Base-by-base conservation (phyloP, 1,284 basidiomycete species). In the Boletus semigastroideus region DNA sequence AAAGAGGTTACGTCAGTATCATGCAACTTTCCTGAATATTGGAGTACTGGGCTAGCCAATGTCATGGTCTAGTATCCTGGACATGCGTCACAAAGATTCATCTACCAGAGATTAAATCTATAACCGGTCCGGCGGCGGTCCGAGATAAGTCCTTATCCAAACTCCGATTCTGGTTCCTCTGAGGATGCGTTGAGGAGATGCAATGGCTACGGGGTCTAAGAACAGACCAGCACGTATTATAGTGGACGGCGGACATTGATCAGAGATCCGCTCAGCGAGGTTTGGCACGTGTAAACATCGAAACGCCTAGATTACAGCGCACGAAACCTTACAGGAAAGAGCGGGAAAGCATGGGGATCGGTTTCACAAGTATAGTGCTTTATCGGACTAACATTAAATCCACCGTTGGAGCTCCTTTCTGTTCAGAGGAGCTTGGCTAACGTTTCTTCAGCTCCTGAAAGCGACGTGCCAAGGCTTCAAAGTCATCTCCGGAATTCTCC, bases 391-490 rank as follows among this genome's bases (percentile, higher is more conserved):
- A 25, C 25, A 25, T 11, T 41, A 22, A 42, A 50, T 37, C 31
- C 17, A 42, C 28, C 42, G 8, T 25, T 1, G 25, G 25, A 5
- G 38, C 34, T 41, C 17, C 17, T 39, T 41, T 46, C 40, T 40
- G 31, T 42, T 33, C 33, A 7, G 19, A 36, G 3, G 38, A 16
- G 14, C n/a, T 45, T 46, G 33, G 25, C 56, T 74, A 91, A 42
- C 80, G 80, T 71, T 87, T 90, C 75, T 92, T 93, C 61, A 93
- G 70, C 27, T 82, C 87, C 53, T 86, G 87, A 62, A 93, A 92
- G 51, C 90, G 81, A 67, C 80, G 83, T 44, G 82, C 72, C 47
- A 93, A 72, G 12, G 79, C 74, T 39, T 85, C 83, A 61, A 92
- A 90, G 54, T 89, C 87, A 59, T 92, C 86, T 63, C 82, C 77